phyloP scores from a whole-genome alignment of 805 yeast genomes.

The Schwanniomyces polymorphus region DNA sequence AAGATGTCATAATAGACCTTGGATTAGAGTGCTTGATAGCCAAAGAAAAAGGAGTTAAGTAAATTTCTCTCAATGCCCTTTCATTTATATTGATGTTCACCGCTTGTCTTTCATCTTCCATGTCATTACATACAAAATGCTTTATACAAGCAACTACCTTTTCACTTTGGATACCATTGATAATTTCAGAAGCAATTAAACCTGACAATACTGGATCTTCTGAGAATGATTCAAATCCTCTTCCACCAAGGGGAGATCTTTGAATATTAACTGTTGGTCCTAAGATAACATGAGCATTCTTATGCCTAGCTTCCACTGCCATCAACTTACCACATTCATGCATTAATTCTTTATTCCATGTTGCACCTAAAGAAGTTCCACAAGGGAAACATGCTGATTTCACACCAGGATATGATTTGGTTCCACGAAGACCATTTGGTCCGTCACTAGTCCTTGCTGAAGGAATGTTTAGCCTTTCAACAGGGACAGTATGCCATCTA shows the following conservation, averaged over 20 bases:
- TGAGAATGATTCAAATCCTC: slow-evolving; percentile 33
- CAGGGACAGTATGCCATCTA: slow-evolving; percentile 50
- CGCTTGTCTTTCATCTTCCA: slow-evolving; percentile 28
- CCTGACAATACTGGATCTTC: slow-evolving; percentile 35
- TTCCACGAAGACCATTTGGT: slow-evolving; percentile 34
- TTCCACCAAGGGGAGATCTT: slow-evolving; percentile 33
- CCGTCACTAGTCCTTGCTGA: slow-evolving; percentile 42
- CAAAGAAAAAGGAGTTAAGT: slow-evolving; percentile 32
- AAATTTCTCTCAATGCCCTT: slow-evolving; percentile 31
- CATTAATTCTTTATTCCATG: slow-evolving; percentile 27
- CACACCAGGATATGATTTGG: slow-evolving; percentile 23
- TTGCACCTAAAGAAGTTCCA: slow-evolving; percentile 31
- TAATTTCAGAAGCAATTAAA: slow-evolving; percentile 18
- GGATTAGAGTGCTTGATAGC: slow-evolving; percentile 30
- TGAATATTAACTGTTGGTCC: slow-evolving; percentile 35
- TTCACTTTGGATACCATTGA: slow-evolving; percentile 16
- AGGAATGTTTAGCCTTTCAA: slow-evolving; percentile 43
- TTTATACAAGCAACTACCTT: slow-evolving; percentile 28
- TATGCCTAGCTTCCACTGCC: slow-evolving; percentile 30
- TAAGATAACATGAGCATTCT: slow-evolving; percentile 28
- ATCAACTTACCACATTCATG: slow-evolving; percentile 26
- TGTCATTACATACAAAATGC: slow-evolving; percentile 32
- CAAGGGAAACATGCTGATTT: slow-evolving; percentile 35
- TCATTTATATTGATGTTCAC: slow-evolving; percentile 27
- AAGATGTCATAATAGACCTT: slow-evolving; percentile 29